Conservation (phyloP, 345 rosid species). For the rapeseed (Brassica napus) region Da-Ae NC_063452.1:18189501-18190000, state of each 20-base stretch:
- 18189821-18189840: slow-evolving; percentile 85
- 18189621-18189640: not conserved
- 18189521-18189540: slow-evolving; percentile 2
- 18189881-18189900: not conserved
- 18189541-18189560: slow-evolving; percentile 36
- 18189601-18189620: slow-evolving; percentile 88
- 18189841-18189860: not conserved
- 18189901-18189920: not conserved
- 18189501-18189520: not conserved
- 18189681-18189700: slow-evolving; percentile 2
- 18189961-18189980: not conserved
- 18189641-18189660: not conserved
- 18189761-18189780: slow-evolving; percentile 83
- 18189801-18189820: slow-evolving; percentile 95
- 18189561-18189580: slow-evolving; percentile 78
- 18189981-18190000: not conserved
- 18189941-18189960: not conserved
- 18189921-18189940: slow-evolving; percentile 1
- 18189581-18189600: slow-evolving; percentile 90
- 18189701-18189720: slow-evolving; percentile 6
- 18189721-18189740: slow-evolving; percentile 1
- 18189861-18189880: not conserved
- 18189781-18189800: slow-evolving; percentile 96
- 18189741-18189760: slow-evolving; percentile 19
- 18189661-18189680: not conserved